These are phyloP conservation scores for Phalaenopsis equestris DNA, from an alignment of 106 monocot species.

Conservation along the genomic window DNA sequence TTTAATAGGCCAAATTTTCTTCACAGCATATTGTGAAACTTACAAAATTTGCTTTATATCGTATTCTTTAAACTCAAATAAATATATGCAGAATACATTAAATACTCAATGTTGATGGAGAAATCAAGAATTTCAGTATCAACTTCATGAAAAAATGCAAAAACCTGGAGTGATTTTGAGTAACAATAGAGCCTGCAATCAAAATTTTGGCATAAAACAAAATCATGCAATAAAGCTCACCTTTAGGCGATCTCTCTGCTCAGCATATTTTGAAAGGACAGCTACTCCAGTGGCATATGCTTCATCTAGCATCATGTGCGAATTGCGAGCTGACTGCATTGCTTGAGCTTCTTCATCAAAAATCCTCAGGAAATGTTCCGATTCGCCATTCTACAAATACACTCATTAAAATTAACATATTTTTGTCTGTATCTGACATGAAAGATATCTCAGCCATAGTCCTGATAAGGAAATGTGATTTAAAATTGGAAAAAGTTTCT, in stretches of 20 bases:
- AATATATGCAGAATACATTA: slow-evolving; percentile 1
- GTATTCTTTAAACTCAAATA: neutral
- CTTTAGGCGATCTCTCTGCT: slow-evolving; percentile 84
- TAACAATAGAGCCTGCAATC: neutral
- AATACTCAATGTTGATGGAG: neutral
- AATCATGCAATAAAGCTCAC: slow-evolving; percentile 21
- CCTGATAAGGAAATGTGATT: neutral
- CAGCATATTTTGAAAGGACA: slow-evolving; percentile 82
- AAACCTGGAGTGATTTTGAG: neutral
- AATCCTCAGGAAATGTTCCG: slow-evolving; percentile 69
- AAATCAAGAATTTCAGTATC: neutral
- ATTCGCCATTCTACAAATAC: slow-evolving; percentile 65
- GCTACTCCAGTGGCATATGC: slow-evolving; percentile 80
- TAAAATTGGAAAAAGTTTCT: neutral
- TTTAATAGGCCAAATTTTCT: neutral
- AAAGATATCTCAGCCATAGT: neutral
- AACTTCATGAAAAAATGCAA: neutral
- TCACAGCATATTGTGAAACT: no score
- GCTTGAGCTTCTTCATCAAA: slow-evolving; percentile 92
- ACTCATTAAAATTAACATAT: neutral
- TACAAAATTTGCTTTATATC: neutral
- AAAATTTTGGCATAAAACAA: neutral
- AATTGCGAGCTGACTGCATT: slow-evolving; percentile 80
- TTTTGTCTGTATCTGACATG: neutral
- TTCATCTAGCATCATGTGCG: slow-evolving; percentile 83